Percentiles rank a stretch among this genome's conserved stretches.
These are phyloP conservation scores for Astrothelium macrocarpum DNA, from an alignment of 495 filamentous ascomycete species.

Conservation along the genomic window DNA sequence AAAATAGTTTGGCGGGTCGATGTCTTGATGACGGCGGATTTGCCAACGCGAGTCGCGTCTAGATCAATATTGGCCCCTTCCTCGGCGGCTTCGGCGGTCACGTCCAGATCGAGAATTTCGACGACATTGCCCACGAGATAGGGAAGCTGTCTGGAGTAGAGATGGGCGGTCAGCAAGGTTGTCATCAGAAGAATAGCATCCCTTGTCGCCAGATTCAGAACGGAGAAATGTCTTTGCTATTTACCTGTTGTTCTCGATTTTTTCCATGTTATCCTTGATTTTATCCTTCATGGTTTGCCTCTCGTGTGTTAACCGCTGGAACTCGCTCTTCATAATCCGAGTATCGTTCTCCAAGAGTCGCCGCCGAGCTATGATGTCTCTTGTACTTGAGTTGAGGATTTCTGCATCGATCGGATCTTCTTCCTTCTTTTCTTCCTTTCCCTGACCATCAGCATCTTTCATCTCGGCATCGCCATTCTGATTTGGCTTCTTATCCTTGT, in stretches of 20 bases:
- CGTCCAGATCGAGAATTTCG: constrained; percentile 91
- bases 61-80: constrained; percentile 98
- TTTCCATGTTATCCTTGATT: constrained; percentile 97
- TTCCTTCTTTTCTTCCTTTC: constrained; percentile 56
- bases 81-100: constrained; percentile 88
- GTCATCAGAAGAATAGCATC: constrained; percentile 12
- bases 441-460: constrained; percentile 68
- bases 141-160: constrained; percentile 67
- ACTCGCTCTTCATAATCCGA: constrained; percentile 97
- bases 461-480: constrained; percentile 75
- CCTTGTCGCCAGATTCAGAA: neutral
- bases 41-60: constrained; percentile 91
- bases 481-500: constrained; percentile 35
- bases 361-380: constrained; percentile 80
- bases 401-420: constrained; percentile 68
- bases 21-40: constrained; percentile 99
- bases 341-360: constrained; percentile 92
- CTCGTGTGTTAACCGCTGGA: constrained; percentile 86
- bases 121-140: constrained; percentile 98
- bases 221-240: constrained; percentile 14
- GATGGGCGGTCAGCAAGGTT: constrained; percentile 7
- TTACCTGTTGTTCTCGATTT: constrained; percentile 98
- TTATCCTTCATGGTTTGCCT: constrained; percentile 92
- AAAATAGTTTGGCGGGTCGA: constrained; percentile 98
- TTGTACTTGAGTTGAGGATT: constrained; percentile 79